phyloP scores from a whole-genome alignment of 2,329 filamentous ascomycete genomes.

The Beauveria pseudobassiana region DNA sequence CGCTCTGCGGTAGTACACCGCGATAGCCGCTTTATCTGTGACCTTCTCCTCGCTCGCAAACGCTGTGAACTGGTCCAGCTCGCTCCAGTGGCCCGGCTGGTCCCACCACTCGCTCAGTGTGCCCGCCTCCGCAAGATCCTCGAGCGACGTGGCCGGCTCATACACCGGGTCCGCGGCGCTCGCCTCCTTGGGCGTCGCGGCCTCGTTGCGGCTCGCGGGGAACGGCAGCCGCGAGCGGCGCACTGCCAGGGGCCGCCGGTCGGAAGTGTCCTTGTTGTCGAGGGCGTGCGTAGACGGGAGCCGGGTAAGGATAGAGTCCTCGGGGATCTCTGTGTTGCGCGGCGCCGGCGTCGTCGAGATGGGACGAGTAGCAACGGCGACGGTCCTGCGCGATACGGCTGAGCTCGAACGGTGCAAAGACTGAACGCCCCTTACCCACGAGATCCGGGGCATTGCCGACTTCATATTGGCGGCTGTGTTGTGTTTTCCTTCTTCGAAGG shows the following conservation, averaged over 20 bases:
- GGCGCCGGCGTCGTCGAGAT: slow-evolving; percentile 28
- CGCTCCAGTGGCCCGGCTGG: slow-evolving; percentile 42
- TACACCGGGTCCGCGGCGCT: slow-evolving; percentile 31
- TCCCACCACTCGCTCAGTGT: slow-evolving; percentile 48
- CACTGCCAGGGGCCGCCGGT: slow-evolving; percentile 20
- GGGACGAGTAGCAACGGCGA: slow-evolving; percentile 19
- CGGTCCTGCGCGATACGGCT: slow-evolving; percentile 16
- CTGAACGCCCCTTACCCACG: slow-evolving; percentile 28
- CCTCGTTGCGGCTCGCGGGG: slow-evolving; percentile 27
- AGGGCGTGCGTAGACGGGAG: slow-evolving; percentile 27
- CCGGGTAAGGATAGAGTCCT: slow-evolving; percentile 18
- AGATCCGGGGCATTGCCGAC: slow-evolving; percentile 34
- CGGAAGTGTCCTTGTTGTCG: slow-evolving; percentile 12
- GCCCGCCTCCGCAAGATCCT: slow-evolving; percentile 40
- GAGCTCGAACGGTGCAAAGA: slow-evolving; percentile 21
- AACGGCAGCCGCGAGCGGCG: slow-evolving; percentile 24
- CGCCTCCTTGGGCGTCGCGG: slow-evolving; percentile 24
- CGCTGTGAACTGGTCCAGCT: slow-evolving; percentile 34
- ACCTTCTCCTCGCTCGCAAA: slow-evolving; percentile 36
- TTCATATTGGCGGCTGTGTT: slow-evolving; percentile 7
- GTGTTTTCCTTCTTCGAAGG: background rate
- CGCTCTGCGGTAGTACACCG: slow-evolving; percentile 42
- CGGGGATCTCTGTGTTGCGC: slow-evolving; percentile 23
- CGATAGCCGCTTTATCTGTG: slow-evolving; percentile 36
- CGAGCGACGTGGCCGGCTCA: slow-evolving; percentile 36